These are phyloP conservation scores for Nasturtium officinale DNA, from an alignment of 345 rosid genomes.

Conservation along the genomic window DNA sequence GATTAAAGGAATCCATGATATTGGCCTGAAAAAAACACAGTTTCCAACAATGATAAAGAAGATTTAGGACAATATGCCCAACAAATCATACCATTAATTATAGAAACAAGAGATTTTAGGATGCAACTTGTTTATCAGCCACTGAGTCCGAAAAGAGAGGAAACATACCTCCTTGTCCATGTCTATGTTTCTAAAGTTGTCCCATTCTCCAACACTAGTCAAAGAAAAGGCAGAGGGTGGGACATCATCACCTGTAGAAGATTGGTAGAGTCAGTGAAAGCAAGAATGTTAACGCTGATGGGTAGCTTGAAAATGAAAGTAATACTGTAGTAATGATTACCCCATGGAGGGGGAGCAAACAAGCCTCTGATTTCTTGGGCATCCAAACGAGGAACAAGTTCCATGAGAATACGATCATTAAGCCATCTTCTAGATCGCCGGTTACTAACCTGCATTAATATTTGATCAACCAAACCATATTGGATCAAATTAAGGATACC, in stretches of 20 bases:
- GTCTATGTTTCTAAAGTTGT: conserved; percentile 87
- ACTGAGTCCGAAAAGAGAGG: conserved; percentile 5
- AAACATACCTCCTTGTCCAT: conserved; percentile 92
- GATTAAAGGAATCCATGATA: conserved; percentile 54
- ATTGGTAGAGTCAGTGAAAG: conserved; percentile 26
- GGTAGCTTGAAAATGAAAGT: too few relatives aligned
- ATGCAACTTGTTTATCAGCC: neutral
- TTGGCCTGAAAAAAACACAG: conserved; percentile 56
- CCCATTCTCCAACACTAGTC: conserved; percentile 84
- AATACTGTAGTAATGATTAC: too few relatives aligned
- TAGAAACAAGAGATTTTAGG: neutral
- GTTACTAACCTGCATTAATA: conserved; percentile 83
- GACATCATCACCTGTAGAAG: conserved; percentile 72
- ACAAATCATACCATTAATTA: conserved; percentile 1
- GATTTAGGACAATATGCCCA: neutral
- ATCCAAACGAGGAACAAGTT: conserved; percentile 92
- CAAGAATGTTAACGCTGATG: too few relatives aligned
- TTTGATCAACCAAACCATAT: too few relatives aligned
- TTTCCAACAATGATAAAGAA: neutral
- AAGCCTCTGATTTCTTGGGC: conserved; percentile 87
- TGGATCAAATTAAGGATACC: too few relatives aligned
- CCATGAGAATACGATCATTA: conserved; percentile 92
- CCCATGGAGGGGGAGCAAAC: conserved; percentile 99
- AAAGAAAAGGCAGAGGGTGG: conserved; percentile 82
- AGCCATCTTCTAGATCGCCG: conserved; percentile 84